Base-by-base conservation (phyloP, 805 yeast species). In the Komagataella ulmi region DNA sequence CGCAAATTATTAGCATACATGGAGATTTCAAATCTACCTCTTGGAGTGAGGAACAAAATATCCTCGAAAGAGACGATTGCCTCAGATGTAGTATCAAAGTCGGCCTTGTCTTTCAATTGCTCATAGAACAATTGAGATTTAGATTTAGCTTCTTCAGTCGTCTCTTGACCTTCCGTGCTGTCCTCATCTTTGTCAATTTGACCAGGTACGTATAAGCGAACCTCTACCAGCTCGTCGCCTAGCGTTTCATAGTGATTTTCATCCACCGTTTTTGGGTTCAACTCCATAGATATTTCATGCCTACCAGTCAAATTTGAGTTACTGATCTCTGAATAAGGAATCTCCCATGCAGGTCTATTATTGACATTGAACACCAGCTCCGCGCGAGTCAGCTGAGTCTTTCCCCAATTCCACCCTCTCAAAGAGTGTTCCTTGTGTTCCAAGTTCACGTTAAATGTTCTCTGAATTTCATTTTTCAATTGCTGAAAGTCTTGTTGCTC, bases 321-420 rank as follows among this genome's bases (percentile, higher is more conserved):
- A 55, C 81, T 77, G 53, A 93, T 85, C 18, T 78, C 80, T 7
- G 75, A 61, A 64, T 89, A 93, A 2, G 98, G 97, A 47, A 93
- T 70, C 68, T 93, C 99, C 65, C 91, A 91, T 10, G 84, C 79
- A 3, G 99, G 98, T 60, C 86, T 83, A 58, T 88, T 88, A 61
- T 86, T 86, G 19, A 90, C 82, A 53, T 82, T 80, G 68, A 93
- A 90, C 24, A 88, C 79, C 65, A 93, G 72, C 66, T 93, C 99
- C 59, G 88, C 87, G 65, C 96, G 79, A 18, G 95, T 96, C 63
- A 93, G 79, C 64, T 90, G 96, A 14, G 91, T 75, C 56, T 84
- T 81, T 51, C 99, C 99, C 99, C 99, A 93, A 68, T 93, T 93
- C 99, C 99, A 93, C 36, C 99, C 99, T 70, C 97, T 80, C 57